Percentiles rank a stretch among this genome's conserved stretches.
Evolutionary conservation across 2,329 filamentous ascomycete genomes (phyloP).

Genomic region (Diplodia seriata): DNA sequence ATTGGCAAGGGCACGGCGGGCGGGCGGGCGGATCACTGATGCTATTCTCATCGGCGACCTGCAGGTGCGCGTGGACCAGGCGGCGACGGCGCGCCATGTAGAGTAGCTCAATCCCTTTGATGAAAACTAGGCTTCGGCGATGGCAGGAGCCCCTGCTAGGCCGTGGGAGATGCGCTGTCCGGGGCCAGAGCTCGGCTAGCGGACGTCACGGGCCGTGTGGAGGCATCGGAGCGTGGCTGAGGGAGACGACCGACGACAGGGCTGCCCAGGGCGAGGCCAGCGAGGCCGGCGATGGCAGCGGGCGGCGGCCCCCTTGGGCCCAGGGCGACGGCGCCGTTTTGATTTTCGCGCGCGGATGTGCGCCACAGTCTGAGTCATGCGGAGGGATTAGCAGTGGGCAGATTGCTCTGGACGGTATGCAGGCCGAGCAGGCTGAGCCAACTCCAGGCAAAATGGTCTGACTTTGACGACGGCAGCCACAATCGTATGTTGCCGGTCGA

Average conservation of each 20-base stretch:
- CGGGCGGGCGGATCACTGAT: conserved; percentile 27
- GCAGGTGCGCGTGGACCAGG: not conserved
- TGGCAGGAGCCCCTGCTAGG: not conserved
- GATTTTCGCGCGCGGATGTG: conserved; percentile 22
- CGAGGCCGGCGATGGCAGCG: not conserved
- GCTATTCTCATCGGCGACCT: conserved; percentile 4
- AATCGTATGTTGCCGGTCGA: conserved; percentile 23
- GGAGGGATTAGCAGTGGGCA: conserved; percentile 3
- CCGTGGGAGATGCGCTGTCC: conserved; percentile 8
- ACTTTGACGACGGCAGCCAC: conserved; percentile 28
- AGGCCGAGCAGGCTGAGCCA: conserved; percentile 21
- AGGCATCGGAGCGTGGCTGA: conserved; percentile 9
- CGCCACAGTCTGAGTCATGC: conserved; percentile 17
- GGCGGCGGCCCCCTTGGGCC: not conserved
- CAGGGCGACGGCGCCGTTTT: conserved; percentile 16
- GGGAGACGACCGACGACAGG: not conserved
- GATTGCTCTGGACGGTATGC: conserved; percentile 28
- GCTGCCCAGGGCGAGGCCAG: not conserved
- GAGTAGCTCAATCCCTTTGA: conserved; percentile 27
- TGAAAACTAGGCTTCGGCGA: conserved; percentile 4
- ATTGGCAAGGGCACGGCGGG: conserved; percentile 20
- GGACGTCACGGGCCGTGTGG: conserved; percentile 6
- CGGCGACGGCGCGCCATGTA: conserved; percentile 13
- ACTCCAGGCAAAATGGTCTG: conserved; percentile 27
- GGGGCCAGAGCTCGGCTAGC: not conserved